Percentiles rank a stretch among this genome's conserved stretches.
Evolutionary conservation across 352 stramenopile species (phyloP).

Genomic region (Globisporangium sylvaticum): DNA sequence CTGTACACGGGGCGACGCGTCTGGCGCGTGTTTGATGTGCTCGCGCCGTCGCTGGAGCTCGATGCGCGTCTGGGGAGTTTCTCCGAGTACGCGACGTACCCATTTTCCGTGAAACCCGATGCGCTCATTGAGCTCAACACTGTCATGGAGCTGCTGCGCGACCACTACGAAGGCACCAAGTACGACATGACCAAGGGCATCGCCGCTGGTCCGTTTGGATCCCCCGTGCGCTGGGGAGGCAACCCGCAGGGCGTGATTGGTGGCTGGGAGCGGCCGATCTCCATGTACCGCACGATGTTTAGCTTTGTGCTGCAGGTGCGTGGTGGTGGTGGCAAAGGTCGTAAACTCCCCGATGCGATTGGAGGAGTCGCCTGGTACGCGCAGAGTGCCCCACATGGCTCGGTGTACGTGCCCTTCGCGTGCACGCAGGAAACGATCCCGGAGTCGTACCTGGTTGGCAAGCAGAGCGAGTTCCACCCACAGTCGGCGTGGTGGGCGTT

Average conservation of each 20-base stretch:
- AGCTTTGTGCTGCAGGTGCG: conserved; percentile 74
- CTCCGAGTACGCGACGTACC: conserved; percentile 48
- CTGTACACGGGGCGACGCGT: conserved; percentile 59
- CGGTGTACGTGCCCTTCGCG: conserved; percentile 73
- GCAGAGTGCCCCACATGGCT: conserved; percentile 58
- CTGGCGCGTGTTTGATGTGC: conserved; percentile 70
- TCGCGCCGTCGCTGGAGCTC: conserved; percentile 57
- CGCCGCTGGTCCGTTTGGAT: conserved; percentile 87
- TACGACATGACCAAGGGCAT: conserved; percentile 87
- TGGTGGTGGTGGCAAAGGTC: not conserved
- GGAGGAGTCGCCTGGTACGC: conserved; percentile 66
- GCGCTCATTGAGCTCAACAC: conserved; percentile 40
- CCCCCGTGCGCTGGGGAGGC: conserved; percentile 80
- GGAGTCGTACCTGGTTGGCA: conserved; percentile 52
- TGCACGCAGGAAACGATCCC: conserved; percentile 45
- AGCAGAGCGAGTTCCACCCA: conserved; percentile 63
- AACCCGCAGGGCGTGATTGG: conserved; percentile 46
- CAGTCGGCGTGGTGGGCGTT: conserved; percentile 83
- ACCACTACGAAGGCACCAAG: conserved; percentile 89
- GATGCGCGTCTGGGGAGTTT: conserved; percentile 33
- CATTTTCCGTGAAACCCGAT: conserved; percentile 73
- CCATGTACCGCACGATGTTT: conserved; percentile 87
- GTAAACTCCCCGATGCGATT: conserved; percentile 32
- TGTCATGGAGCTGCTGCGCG: conserved; percentile 81
- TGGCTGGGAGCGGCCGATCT: conserved; percentile 89